A percentile compares a stretch with the other conserved stretches of the same genome.
phyloP scores from a whole-genome alignment of 257 asterid species.

The Ophiorrhiza pumila region DNA sequence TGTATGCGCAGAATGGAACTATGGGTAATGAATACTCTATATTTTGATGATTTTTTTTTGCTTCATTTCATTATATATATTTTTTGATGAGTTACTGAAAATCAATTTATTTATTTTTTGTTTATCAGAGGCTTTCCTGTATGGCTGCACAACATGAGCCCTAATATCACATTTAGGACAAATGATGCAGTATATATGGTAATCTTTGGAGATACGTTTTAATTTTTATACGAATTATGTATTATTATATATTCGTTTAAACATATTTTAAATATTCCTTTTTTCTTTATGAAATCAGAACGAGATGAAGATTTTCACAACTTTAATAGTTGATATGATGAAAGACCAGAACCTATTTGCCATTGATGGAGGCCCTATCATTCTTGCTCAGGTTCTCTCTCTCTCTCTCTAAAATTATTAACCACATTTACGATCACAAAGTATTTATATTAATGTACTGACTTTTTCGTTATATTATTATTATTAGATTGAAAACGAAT shows the following conservation, averaged over 20 bases:
- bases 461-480: no score
- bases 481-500: conserved; percentile 44
- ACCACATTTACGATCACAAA: no score
- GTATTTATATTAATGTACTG: no score
- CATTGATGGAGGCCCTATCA: conserved; percentile 46
- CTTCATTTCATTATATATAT: no score
- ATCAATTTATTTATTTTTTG: neutral
- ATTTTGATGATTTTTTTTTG: neutral
- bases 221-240: no score
- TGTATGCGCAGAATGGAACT: conserved; percentile 52
- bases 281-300: conserved; percentile 15
- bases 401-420: no score
- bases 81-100: no score
- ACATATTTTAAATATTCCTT: no score
- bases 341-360: conserved; percentile 40
- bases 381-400: conserved; percentile 43
- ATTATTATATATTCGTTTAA: no score
- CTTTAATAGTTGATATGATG: conserved; percentile 37
- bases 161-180: conserved; percentile 34
- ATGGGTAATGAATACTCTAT: conserved; percentile 19
- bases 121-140: conserved; percentile 46
- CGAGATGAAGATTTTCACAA: conserved; percentile 42
- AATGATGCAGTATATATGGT: conserved; percentile 36
- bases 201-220: no score
- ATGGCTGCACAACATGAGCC: conserved; percentile 36